Conservation (phyloP, 108 stramenopile species). For the Skeletonema marinoi region DNA sequence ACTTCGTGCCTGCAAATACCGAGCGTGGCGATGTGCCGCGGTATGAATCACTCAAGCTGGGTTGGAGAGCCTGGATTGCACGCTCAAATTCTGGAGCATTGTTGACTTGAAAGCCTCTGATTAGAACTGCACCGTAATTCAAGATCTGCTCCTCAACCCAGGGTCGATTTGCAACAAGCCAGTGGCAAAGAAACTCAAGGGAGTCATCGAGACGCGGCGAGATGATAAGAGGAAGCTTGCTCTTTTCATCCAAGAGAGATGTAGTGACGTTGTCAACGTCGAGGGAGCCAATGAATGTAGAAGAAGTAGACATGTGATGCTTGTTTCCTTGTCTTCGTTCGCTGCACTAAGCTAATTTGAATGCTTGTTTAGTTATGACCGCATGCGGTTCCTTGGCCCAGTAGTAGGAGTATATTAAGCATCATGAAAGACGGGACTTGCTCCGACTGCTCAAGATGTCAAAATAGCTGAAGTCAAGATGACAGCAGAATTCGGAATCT, state of each 20-base stretch:
- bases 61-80: slow-evolving; percentile 22
- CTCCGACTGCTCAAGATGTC: too few relatives aligned
- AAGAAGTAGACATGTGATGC: neutral
- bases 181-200: neutral
- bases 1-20: slow-evolving; percentile 24
- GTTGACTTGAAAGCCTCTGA: slow-evolving; percentile 48
- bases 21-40: slow-evolving; percentile 54
- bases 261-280: neutral
- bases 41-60: slow-evolving; percentile 42
- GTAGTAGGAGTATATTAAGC: too few relatives aligned
- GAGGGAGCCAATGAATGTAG: slow-evolving; percentile 9
- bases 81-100: slow-evolving; percentile 30
- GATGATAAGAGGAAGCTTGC: slow-evolving; percentile 1
- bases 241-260: neutral
- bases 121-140: slow-evolving; percentile 51
- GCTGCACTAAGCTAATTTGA: too few relatives aligned
- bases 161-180: slow-evolving; percentile 10
- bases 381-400: too few relatives aligned
- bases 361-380: too few relatives aligned
- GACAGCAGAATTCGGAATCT: too few relatives aligned
- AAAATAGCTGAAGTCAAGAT: too few relatives aligned
- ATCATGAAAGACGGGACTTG: too few relatives aligned
- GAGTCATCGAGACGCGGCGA: slow-evolving; percentile 6
- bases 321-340: too few relatives aligned
- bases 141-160: slow-evolving; percentile 50